Evolutionary conservation across 345 rosid species (phyloP).

Genomic region (Boechera divaricarpa): DNA sequence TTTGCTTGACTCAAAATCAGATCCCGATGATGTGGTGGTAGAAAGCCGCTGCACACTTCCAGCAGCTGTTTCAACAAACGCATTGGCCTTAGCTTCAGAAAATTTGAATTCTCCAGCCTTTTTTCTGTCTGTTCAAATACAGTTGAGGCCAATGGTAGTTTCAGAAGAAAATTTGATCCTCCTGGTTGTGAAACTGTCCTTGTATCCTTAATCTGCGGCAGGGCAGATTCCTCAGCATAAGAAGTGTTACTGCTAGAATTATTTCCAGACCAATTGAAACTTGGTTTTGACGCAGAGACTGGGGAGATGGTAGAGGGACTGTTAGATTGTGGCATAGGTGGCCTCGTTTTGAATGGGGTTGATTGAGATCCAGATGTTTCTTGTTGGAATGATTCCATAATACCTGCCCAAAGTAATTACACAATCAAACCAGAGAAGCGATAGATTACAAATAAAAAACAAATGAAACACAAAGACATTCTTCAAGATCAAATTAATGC

Average conservation of each 20-base stretch:
- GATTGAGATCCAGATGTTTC: constrained; percentile 52
- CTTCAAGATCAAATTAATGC: constrained; percentile 26
- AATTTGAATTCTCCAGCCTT: constrained; percentile 48
- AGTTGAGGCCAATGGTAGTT: constrained; percentile 38
- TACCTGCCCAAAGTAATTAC: constrained; percentile 49
- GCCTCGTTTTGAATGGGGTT: constrained; percentile 46
- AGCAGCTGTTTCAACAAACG: constrained; percentile 37
- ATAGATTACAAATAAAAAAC: not conserved
- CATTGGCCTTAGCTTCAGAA: constrained; percentile 40
- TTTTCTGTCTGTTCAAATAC: constrained; percentile 44
- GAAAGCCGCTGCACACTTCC: constrained; percentile 35
- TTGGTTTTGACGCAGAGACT: constrained; percentile 46
- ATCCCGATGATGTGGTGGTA: constrained; percentile 1
- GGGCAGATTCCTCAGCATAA: constrained; percentile 47
- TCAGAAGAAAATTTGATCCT: constrained; percentile 46
- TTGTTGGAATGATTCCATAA: constrained; percentile 45
- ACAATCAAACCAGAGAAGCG: constrained; percentile 23
- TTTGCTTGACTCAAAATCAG: constrained; percentile 42
- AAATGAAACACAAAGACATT: constrained; percentile 22
- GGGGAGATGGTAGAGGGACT: constrained; percentile 45
- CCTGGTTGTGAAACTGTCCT: constrained; percentile 49
- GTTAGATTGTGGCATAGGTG: constrained; percentile 48
- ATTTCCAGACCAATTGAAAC: constrained; percentile 43
- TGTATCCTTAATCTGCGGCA: constrained; percentile 44
- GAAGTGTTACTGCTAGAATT: constrained; percentile 42